These are phyloP conservation scores for Rhizopus arrhizus DNA, from an alignment of 371 early-diverging fungal genomes.

Conservation along the genomic window DNA sequence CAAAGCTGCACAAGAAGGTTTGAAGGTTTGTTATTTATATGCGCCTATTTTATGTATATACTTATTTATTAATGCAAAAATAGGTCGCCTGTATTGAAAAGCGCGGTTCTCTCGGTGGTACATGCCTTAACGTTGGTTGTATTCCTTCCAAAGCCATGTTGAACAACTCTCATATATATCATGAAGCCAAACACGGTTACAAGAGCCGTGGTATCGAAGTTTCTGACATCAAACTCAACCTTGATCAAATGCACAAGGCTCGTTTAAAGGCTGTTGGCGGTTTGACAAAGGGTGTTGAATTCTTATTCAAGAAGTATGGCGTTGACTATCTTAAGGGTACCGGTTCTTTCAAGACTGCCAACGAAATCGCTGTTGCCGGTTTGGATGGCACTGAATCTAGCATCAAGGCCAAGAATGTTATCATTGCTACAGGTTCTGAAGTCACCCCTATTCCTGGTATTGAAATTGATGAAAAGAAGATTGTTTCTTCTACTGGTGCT, in stretches of 20 bases:
- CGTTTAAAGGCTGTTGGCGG: slow-evolving; percentile 89
- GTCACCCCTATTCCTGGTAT: slow-evolving; percentile 93
- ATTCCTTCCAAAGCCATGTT: slow-evolving; percentile 98
- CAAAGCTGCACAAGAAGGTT: slow-evolving; percentile 96
- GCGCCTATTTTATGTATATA: neutral
- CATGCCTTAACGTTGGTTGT: slow-evolving; percentile 98
- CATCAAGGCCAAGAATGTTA: slow-evolving; percentile 91
- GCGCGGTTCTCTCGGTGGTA: slow-evolving; percentile 96
- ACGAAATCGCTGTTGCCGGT: slow-evolving; percentile 81
- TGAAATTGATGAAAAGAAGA: slow-evolving; percentile 92
- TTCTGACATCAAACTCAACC: slow-evolving; percentile 81
- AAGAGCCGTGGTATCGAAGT: slow-evolving; percentile 94
- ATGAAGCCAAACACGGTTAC: slow-evolving; percentile 90
- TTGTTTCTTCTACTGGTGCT: slow-evolving; percentile 97
- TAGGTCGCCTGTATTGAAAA: slow-evolving; percentile 97
- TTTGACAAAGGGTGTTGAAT: slow-evolving; percentile 93
- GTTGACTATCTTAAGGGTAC: slow-evolving; percentile 92
- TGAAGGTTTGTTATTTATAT: slow-evolving; percentile 67
- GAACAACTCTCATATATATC: slow-evolving; percentile 97
- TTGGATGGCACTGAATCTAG: slow-evolving; percentile 72
- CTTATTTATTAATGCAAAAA: neutral
- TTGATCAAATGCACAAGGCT: slow-evolving; percentile 86
- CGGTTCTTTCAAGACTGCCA: slow-evolving; percentile 79
- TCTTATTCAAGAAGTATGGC: slow-evolving; percentile 96
- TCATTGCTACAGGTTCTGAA: slow-evolving; percentile 98